Base-by-base conservation (phyloP, 345 rosid genomes). In the Corchorus olitorius region DNA sequence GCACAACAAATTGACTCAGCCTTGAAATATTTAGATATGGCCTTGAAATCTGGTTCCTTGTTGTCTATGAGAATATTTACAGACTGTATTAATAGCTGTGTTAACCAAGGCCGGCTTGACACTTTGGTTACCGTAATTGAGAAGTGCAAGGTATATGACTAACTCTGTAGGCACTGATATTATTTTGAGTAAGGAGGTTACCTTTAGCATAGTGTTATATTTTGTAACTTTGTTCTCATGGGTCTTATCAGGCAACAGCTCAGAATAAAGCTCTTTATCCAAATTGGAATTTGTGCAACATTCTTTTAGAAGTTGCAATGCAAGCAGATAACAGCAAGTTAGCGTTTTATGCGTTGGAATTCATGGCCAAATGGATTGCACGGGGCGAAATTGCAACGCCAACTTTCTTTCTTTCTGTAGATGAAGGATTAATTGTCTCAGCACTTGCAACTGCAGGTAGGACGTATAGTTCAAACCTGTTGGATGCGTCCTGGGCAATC, bases 201-300 rank as follows among this genome's bases (percentile, higher is more conserved):
- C 39, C 22, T 61, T 56, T 76, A 17, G 37, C 27, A 17, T 8
- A 3, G 8, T 70, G 11, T 77, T 70, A 35, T 37, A 75, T 73
- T 61, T 19, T 56, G 17, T 86, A 67, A 80, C 70, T 82, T 76
- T 75, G n/a, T 69, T 77, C 12, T 46, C 19, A 16, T 79, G 52
- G 76, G 34, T 77, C 58, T 79, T 80, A 9, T 66, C 84, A 96
- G 98, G 83, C 86, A 78, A 86, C 81, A 77, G 98, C 91, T 81
- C 89, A 89, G 79, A 96, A 92, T 84, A 96, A 87, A 83, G 92
- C 97, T 67, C 87, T 96, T 43, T 84, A 87, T 81, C 99, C 99
- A 73, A 66, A 82, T 76, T 96, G 99, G 99, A 77, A 35, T 52
- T 20, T 89, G 65, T 93, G 98, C 88, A 84, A 78, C 41, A 53